phyloP scores from a whole-genome alignment of 2,329 filamentous ascomycete species.

The Penicillium sclerotiorum region DNA sequence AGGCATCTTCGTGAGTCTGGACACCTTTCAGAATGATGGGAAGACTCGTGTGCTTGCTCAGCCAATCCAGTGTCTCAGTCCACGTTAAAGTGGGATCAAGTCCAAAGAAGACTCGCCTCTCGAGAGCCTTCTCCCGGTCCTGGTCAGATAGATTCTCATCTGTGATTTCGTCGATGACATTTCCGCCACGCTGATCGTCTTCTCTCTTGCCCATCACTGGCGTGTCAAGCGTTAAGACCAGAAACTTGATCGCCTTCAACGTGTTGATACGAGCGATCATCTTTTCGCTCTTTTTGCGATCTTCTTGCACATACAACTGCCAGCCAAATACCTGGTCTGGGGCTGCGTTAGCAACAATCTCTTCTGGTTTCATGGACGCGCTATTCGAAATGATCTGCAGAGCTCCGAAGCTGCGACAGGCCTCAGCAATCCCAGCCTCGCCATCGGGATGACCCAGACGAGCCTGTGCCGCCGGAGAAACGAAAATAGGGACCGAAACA shows the following conservation, averaged over 20 bases:
- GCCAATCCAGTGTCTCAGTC: slow-evolving; percentile 74
- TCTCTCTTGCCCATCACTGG: slow-evolving; percentile 38
- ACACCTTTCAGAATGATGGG: slow-evolving; percentile 90
- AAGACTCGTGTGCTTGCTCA: slow-evolving; percentile 74
- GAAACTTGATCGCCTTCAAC: slow-evolving; percentile 71
- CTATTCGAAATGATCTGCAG: slow-evolving; percentile 51
- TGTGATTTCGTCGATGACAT: slow-evolving; percentile 55
- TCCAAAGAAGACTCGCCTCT: background rate
- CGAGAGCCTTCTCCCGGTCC: background rate
- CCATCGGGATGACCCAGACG: slow-evolving; percentile 49
- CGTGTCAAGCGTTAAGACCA: slow-evolving; percentile 50
- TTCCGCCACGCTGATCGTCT: slow-evolving; percentile 47
- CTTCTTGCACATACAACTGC: slow-evolving; percentile 40
- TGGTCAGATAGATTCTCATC: slow-evolving; percentile 31
- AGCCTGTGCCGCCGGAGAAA: slow-evolving; percentile 47
- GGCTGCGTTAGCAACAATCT: slow-evolving; percentile 28
- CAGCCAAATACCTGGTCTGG: slow-evolving; percentile 33
- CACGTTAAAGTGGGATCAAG: slow-evolving; percentile 57
- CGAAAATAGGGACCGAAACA: slow-evolving; percentile 43
- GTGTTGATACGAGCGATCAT: slow-evolving; percentile 59
- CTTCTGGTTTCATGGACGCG: slow-evolving; percentile 45
- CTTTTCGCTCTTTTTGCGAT: slow-evolving; percentile 28
- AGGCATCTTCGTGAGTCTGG: slow-evolving; percentile 93
- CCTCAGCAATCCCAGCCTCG: slow-evolving; percentile 53
- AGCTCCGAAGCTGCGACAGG: slow-evolving; percentile 71